phyloP scores from a whole-genome alignment of 768 basidiomycete species.

The Russula compacta region DNA sequence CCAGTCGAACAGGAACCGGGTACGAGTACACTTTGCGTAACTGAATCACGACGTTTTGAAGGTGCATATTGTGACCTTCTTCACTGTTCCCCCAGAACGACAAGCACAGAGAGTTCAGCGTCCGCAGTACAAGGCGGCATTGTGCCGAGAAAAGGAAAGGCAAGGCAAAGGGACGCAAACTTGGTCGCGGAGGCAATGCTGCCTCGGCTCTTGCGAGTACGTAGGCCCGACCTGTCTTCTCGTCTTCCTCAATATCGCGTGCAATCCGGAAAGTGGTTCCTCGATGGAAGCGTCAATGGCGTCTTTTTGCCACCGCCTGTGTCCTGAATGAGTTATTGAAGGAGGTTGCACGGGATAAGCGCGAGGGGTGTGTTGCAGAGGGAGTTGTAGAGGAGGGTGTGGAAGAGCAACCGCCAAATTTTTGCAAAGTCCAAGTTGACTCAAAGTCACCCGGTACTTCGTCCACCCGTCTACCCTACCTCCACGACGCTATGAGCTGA shows the following conservation, averaged over 20 bases:
- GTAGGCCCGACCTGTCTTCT: slow-evolving; percentile 35
- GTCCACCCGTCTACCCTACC: too few relatives aligned
- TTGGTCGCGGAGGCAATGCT: slow-evolving; percentile 20
- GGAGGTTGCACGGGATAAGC: too few relatives aligned
- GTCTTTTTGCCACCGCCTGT: too few relatives aligned
- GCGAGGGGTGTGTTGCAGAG: too few relatives aligned
- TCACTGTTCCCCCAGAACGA: slow-evolving; percentile 49
- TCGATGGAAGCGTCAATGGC: too few relatives aligned
- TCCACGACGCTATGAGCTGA: too few relatives aligned
- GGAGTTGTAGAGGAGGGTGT: too few relatives aligned
- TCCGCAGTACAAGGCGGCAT: not conserved
- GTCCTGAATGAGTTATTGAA: too few relatives aligned
- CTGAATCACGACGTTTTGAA: slow-evolving; percentile 94
- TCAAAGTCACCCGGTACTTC: too few relatives aligned
- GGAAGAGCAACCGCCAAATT: too few relatives aligned
- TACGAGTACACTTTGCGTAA: slow-evolving; percentile 93
- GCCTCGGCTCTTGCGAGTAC: not conserved
- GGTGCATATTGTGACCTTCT: slow-evolving; percentile 81
- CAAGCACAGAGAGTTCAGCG: not conserved
- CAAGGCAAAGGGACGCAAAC: slow-evolving; percentile 25
- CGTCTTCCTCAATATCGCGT: slow-evolving; percentile 39
- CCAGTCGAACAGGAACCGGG: slow-evolving; percentile 86
- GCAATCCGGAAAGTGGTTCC: too few relatives aligned
- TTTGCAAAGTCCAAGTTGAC: too few relatives aligned
- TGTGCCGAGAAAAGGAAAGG: not conserved